Conservation (phyloP, 352 stramenopile species). For the Blastocystis sp. region DNA sequence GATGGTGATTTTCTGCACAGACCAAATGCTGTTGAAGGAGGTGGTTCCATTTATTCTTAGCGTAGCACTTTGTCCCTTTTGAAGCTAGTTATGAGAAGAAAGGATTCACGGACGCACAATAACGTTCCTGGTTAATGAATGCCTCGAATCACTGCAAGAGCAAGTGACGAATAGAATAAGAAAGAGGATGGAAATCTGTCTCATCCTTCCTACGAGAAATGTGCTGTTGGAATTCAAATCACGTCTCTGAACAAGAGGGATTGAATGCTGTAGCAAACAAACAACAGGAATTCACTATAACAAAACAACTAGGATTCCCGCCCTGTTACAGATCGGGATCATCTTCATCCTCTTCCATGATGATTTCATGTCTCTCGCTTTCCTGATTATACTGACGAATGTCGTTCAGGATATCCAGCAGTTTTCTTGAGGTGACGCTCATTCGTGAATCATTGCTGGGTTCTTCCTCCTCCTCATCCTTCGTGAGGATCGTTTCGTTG, state of each 20-base stretch:
- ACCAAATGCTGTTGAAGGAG: slow-evolving; percentile 44
- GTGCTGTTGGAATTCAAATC: no score
- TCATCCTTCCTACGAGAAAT: no score
- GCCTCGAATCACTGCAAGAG: neutral
- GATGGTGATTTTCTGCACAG: slow-evolving; percentile 40
- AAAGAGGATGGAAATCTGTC: no score
- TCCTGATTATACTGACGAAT: neutral
- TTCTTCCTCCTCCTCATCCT: neutral
- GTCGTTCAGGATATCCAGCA: neutral
- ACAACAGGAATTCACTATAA: neutral
- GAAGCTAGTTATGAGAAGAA: slow-evolving; percentile 8
- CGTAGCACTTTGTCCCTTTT: slow-evolving; percentile 36
- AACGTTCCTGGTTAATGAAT: neutral
- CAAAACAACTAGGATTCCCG: no score
- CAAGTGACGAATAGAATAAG: neutral
- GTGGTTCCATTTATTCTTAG: slow-evolving; percentile 68
- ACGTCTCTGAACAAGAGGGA: no score
- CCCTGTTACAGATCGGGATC: neutral
- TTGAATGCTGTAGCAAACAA: neutral
- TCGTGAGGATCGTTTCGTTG: neutral
- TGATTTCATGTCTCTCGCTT: neutral
- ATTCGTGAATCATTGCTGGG: neutral
- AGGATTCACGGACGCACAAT: neutral
- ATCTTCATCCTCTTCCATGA: neutral
- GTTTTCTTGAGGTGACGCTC: neutral